Percentiles rank a stretch among this genome's conserved stretches.
Conservation (phyloP, 495 filamentous ascomycete genomes). For the Sabuloglossum arenarium region DNA sequence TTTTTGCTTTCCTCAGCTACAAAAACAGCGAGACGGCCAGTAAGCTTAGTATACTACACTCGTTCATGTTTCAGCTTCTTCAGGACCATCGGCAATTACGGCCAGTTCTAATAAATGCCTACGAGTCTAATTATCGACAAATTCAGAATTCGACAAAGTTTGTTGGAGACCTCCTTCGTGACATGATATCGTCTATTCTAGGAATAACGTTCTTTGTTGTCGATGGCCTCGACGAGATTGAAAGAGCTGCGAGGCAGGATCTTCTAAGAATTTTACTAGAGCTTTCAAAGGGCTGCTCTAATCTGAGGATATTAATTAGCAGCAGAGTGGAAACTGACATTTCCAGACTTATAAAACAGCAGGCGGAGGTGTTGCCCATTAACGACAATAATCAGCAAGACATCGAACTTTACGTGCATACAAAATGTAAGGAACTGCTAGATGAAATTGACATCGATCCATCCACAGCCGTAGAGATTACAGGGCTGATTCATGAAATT, state of each 20-base stretch:
- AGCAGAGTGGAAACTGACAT: conserved; percentile 9
- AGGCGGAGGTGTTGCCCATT: conserved; percentile 5
- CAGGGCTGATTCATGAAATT: background rate
- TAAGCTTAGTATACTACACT: conserved; percentile 2
- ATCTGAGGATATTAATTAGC: conserved; percentile 10
- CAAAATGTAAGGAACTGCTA: background rate
- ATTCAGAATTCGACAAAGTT: background rate
- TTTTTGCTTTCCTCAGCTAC: conserved; percentile 8
- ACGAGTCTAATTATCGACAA: background rate
- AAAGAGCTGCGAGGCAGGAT: background rate
- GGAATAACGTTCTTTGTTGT: background rate
- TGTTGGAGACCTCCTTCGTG: background rate
- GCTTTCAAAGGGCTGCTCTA: conserved; percentile 6
- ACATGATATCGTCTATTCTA: background rate
- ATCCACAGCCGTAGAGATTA: background rate
- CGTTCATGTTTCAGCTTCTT: conserved; percentile 7
- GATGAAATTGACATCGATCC: background rate
- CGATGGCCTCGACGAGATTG: conserved; percentile 5
- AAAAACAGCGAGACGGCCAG: background rate
- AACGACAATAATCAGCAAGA: conserved; percentile 4
- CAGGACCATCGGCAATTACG: background rate
- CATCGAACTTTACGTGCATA: background rate
- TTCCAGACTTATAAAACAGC: background rate
- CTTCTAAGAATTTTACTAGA: conserved; percentile 2
- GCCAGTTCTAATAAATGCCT: background rate